phyloP scores from a whole-genome alignment of 208 protist species.

The Crithidia sp. region DNA sequence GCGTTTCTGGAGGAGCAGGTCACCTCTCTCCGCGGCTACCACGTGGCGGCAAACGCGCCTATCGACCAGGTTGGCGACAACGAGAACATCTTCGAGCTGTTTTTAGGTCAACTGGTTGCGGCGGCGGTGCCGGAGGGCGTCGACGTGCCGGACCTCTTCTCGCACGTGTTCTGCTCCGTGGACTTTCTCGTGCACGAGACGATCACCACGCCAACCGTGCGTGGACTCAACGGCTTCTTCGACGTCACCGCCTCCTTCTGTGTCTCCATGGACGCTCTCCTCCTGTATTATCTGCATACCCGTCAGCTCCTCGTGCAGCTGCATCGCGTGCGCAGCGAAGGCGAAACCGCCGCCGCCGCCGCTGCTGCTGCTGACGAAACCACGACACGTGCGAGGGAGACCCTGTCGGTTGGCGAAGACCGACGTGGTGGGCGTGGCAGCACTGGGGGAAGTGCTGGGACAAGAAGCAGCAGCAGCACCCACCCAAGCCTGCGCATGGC shows the following conservation, averaged over 20 bases:
- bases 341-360: constrained; percentile 51
- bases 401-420: background rate
- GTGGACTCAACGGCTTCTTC: constrained; percentile 87
- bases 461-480: constrained; percentile 13
- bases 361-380: background rate
- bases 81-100: constrained; percentile 92
- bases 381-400: background rate
- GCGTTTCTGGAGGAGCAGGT: constrained; percentile 89
- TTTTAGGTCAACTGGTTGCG: constrained; percentile 86
- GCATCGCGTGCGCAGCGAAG: constrained; percentile 76
- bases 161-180: constrained; percentile 79
- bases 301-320: constrained; percentile 85
- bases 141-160: constrained; percentile 48
- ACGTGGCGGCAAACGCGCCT: constrained; percentile 53
- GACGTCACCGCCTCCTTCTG: constrained; percentile 88
- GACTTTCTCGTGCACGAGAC: constrained; percentile 93
- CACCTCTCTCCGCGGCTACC: constrained; percentile 79
- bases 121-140: constrained; percentile 60
- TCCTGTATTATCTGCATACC: constrained; percentile 87
- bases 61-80: constrained; percentile 46
- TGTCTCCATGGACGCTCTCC: constrained; percentile 88
- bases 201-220: constrained; percentile 82
- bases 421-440: background rate
- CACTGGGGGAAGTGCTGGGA: constrained; percentile 1
- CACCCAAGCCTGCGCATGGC: constrained; percentile 41